Evolutionary conservation across 78 protist genomes (phyloP).

Genomic region (Dictyostelium intermedium): DNA sequence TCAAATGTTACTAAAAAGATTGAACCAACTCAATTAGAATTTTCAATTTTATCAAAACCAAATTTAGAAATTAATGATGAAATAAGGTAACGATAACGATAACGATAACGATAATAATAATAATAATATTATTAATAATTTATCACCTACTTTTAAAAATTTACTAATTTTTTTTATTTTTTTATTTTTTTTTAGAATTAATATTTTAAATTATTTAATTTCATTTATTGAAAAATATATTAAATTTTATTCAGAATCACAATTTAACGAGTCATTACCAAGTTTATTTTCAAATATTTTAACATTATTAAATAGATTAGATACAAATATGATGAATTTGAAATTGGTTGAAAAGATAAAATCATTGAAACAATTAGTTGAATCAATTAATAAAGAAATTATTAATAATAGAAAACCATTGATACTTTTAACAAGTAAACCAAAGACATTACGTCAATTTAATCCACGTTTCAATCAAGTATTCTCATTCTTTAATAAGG

Average conservation of each 20-base stretch:
- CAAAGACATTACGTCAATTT: slow-evolving; percentile 16
- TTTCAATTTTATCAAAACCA: slow-evolving; percentile 2
- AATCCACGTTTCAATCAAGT: slow-evolving; percentile 42
- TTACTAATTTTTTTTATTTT: background rate
- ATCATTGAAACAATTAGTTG: background rate
- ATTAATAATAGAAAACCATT: slow-evolving; percentile 16
- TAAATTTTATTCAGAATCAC: background rate
- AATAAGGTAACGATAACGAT: slow-evolving; percentile 47
- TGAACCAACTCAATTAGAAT: slow-evolving; percentile 26
- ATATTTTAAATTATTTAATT: slow-evolving; percentile 31
- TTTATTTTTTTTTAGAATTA: slow-evolving; percentile 22
- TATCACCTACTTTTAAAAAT: too few relatives aligned
- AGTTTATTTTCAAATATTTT: background rate
- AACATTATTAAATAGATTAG: background rate
- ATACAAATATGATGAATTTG: background rate
- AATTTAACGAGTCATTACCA: slow-evolving; percentile 42
- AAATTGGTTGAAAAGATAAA: background rate
- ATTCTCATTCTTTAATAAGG: slow-evolving; percentile 36
- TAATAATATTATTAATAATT: background rate
- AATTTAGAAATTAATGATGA: slow-evolving; percentile 5
- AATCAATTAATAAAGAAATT: slow-evolving; percentile 11
- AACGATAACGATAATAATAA: too few relatives aligned
- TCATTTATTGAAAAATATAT: slow-evolving; percentile 22
- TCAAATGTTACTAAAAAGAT: background rate
- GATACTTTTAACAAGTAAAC: slow-evolving; percentile 27